These are phyloP conservation scores for Przewalskia tangutica DNA, from an alignment of 257 asterid species.

Conservation along the genomic window DNA sequence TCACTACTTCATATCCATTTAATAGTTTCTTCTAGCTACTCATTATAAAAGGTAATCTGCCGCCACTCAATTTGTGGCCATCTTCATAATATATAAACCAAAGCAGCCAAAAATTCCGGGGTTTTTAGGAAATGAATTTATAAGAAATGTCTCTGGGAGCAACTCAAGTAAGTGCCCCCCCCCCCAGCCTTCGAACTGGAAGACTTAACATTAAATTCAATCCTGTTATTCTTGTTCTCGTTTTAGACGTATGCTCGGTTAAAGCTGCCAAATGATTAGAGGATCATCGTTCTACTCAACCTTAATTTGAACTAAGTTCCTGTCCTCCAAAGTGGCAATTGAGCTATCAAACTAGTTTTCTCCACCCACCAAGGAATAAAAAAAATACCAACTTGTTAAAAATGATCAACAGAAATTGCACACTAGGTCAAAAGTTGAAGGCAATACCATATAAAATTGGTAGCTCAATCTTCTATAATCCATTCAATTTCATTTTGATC, in stretches of 20 bases:
- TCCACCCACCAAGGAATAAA: background rate
- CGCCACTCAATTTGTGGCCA: background rate
- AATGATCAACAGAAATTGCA: background rate
- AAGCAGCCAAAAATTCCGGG: background rate
- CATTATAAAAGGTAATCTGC: background rate
- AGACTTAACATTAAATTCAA: background rate
- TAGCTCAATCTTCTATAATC: background rate
- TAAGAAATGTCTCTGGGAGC: background rate
- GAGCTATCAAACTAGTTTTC: background rate
- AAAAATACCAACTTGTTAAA: background rate
- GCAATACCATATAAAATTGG: background rate
- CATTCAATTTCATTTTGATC: background rate
- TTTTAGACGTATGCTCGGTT: background rate
- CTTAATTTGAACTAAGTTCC: background rate
- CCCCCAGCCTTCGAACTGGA: background rate
- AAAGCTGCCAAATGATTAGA: background rate
- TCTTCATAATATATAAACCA: background rate
- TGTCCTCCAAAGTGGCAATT: background rate
- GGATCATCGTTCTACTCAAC: background rate
- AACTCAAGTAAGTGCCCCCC: background rate
- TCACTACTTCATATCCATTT: background rate
- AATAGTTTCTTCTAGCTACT: background rate
- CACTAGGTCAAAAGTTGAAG: background rate
- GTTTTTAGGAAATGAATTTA: background rate
- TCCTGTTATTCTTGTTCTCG: background rate